Conservation (phyloP, 2,329 filamentous ascomycete genomes). For the Exophiala spinifera region DNA sequence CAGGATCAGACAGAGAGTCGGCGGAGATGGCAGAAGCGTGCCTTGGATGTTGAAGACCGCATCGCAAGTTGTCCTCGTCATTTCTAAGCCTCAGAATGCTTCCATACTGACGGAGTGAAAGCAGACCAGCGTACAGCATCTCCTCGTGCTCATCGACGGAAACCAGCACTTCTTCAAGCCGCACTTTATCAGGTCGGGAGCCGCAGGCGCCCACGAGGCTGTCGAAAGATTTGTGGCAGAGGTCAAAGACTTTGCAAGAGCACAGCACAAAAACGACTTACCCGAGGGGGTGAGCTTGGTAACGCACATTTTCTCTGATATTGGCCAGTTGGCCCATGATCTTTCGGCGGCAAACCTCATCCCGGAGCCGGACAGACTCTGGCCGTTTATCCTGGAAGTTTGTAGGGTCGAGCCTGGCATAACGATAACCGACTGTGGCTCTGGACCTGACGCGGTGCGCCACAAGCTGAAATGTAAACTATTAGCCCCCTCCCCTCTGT, state of each 20-base stretch:
- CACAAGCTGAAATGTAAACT: slow-evolving; percentile 17
- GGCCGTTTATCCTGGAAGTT: slow-evolving; percentile 20
- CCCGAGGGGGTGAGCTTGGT: slow-evolving; percentile 17
- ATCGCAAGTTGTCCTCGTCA: slow-evolving; percentile 6
- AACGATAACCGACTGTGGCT: slow-evolving; percentile 22
- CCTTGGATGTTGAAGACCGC: slow-evolving; percentile 16
- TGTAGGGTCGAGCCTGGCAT: slow-evolving; percentile 11
- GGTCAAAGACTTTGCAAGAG: slow-evolving; percentile 16
- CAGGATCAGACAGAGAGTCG: slow-evolving; percentile 21
- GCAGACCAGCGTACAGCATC: slow-evolving; percentile 19
- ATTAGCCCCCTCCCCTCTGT: too few species aligned
- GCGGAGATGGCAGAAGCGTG: slow-evolving; percentile 22
- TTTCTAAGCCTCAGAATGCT: background rate
- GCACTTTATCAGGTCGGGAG: slow-evolving; percentile 13
- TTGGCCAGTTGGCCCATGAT: slow-evolving; percentile 19
- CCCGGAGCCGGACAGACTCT: slow-evolving; percentile 16
- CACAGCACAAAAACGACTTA: slow-evolving; percentile 24
- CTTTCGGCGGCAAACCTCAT: slow-evolving; percentile 13
- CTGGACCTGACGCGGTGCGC: slow-evolving; percentile 12
- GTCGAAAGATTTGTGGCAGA: slow-evolving; percentile 12
- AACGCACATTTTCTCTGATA: slow-evolving; percentile 25
- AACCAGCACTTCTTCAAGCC: slow-evolving; percentile 22
- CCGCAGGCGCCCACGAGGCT: slow-evolving; percentile 12
- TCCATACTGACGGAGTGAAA: slow-evolving; percentile 8
- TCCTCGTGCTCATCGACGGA: slow-evolving; percentile 24